Evolutionary conservation across 306 rosid species (phyloP).

Genomic region (Trichosanthes truncata): DNA sequence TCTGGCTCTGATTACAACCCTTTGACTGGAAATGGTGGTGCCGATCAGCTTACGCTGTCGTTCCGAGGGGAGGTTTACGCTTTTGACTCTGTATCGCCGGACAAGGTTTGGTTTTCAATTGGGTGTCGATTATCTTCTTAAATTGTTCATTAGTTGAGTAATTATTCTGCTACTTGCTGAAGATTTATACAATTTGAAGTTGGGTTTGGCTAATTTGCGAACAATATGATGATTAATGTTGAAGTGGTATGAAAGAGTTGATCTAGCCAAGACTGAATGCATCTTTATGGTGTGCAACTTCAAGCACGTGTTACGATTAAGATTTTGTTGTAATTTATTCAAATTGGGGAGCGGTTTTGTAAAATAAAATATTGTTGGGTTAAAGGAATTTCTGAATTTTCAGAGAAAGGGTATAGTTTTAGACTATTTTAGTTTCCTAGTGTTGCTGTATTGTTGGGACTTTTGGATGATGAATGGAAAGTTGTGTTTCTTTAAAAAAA

Average conservation of each 20-base stretch:
- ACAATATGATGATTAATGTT: not conserved
- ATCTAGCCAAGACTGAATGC: not conserved
- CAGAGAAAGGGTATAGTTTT: not conserved
- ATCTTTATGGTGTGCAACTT: not conserved
- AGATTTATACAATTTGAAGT: not conserved
- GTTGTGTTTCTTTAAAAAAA: not conserved
- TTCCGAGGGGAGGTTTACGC: conserved; percentile 50
- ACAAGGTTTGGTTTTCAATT: conserved; percentile 27
- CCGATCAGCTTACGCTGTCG: conserved; percentile 48
- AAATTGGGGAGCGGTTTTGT: not conserved
- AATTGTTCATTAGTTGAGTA: not conserved
- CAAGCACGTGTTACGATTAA: not conserved
- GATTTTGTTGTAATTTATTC: not conserved
- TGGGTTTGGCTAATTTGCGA: not conserved
- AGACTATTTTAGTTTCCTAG: not conserved
- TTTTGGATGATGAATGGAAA: not conserved
- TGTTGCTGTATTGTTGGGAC: not conserved
- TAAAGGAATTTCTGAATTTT: not conserved
- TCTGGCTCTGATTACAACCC: conserved; percentile 27
- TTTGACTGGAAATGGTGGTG: conserved; percentile 22
- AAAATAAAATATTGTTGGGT: not conserved
- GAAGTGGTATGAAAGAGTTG: not conserved
- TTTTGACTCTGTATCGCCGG: conserved; percentile 48
- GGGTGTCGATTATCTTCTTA: not conserved
- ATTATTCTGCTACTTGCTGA: not conserved